Conservation (phyloP, 2,329 filamentous ascomycete genomes). For the Colletotrichum gigasporum region DNA sequence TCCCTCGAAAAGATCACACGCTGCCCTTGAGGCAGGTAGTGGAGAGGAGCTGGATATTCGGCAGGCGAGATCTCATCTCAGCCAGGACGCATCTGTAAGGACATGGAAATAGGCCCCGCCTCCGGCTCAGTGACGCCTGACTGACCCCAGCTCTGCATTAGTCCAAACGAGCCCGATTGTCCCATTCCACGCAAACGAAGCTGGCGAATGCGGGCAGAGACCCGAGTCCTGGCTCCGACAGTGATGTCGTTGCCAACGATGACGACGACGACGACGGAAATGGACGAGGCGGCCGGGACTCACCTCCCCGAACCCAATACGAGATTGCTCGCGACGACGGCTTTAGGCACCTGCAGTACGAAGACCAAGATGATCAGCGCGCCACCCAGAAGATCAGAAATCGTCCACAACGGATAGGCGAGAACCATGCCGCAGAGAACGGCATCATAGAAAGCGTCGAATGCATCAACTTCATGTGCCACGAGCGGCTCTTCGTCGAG, state of each 20-base stretch:
- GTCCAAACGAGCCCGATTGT: slow-evolving; percentile 46
- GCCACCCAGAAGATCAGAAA: slow-evolving; percentile 72
- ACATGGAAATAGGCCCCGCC: neutral
- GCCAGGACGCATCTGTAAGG: slow-evolving; percentile 49
- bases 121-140: neutral
- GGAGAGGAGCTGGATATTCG: slow-evolving; percentile 46
- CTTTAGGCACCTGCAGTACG: slow-evolving; percentile 65
- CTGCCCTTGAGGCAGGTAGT: slow-evolving; percentile 39
- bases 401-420: slow-evolving; percentile 58
- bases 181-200: slow-evolving; percentile 35
- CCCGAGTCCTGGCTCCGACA: slow-evolving; percentile 33
- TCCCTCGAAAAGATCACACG: slow-evolving; percentile 54
- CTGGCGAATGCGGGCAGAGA: slow-evolving; percentile 28
- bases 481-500: slow-evolving; percentile 80
- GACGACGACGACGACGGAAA: slow-evolving; percentile 43
- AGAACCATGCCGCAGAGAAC: slow-evolving; percentile 81
- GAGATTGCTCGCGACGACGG: slow-evolving; percentile 68
- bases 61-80: slow-evolving; percentile 52
- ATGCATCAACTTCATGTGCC: slow-evolving; percentile 97
- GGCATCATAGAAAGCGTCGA: slow-evolving; percentile 90
- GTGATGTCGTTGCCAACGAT: slow-evolving; percentile 36
- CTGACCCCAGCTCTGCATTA: slow-evolving; percentile 22
- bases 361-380: slow-evolving; percentile 67
- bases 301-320: slow-evolving; percentile 67
- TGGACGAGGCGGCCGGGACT: slow-evolving; percentile 35